A percentile compares a stretch with the other conserved stretches of the same genome.
Conservation (phyloP, 2,329 filamentous ascomycete genomes). For the Aspergillus unguis region DNA sequence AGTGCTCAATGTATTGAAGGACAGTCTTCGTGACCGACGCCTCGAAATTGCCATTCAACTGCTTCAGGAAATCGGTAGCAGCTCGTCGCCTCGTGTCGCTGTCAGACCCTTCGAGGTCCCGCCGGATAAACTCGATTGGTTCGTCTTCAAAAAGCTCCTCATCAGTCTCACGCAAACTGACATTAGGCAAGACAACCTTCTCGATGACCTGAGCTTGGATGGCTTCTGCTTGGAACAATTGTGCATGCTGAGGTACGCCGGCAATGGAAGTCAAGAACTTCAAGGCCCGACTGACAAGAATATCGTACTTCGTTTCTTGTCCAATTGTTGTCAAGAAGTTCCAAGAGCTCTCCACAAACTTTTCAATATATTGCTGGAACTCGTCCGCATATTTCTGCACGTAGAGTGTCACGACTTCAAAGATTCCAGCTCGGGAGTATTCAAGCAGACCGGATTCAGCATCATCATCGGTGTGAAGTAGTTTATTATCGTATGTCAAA, state of each 20-base stretch:
- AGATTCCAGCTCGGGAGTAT: conserved; percentile 87
- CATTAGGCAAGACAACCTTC: conserved; percentile 91
- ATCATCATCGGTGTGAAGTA: conserved; percentile 84
- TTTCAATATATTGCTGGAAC: conserved; percentile 73
- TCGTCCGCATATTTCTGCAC: conserved; percentile 95
- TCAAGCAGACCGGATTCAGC: conserved; percentile 80
- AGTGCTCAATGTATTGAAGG: conserved; percentile 79
- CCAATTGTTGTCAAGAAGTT: conserved; percentile 82
- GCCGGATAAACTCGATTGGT: conserved; percentile 94
- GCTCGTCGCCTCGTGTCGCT: conserved; percentile 88
- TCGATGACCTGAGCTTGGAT: conserved; percentile 85
- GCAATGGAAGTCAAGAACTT: conserved; percentile 92
- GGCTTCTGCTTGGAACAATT: conserved; percentile 77
- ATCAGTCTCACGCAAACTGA: conserved; percentile 87
- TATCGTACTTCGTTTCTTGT: conserved; percentile 86
- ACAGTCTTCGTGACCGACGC: conserved; percentile 81
- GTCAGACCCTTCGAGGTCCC: conserved; percentile 93
- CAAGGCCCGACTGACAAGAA: conserved; percentile 87
- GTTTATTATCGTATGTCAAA: conserved; percentile 79
- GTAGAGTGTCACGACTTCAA: conserved; percentile 84
- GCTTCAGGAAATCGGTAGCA: conserved; percentile 88
- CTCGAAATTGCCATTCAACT: conserved; percentile 87
- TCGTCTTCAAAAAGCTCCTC: conserved; percentile 97
- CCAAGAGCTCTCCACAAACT: conserved; percentile 90
- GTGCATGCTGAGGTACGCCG: conserved; percentile 70